phyloP scores from a whole-genome alignment of 2,329 filamentous ascomycete genomes.

The Aspergillus ibericus region DNA sequence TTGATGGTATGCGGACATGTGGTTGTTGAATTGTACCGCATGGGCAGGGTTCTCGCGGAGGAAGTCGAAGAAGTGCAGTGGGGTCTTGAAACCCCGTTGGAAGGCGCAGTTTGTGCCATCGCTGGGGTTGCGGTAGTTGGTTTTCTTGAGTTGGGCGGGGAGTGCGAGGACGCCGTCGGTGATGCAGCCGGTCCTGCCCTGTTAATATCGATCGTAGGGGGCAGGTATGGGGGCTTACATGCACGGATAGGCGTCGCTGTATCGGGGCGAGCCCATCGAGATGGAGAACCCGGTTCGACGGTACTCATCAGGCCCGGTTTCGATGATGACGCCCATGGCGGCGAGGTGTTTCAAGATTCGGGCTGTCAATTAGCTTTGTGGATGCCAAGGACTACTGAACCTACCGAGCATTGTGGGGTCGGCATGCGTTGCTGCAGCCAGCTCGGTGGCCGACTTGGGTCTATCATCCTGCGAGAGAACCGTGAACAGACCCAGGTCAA shows the following conservation, averaged over 20 bases:
- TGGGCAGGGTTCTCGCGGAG: conserved; percentile 21
- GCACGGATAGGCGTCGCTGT: conserved; percentile 26
- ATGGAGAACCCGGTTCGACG: conserved; percentile 33
- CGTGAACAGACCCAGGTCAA: conserved; percentile 25
- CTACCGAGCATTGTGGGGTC: conserved; percentile 15
- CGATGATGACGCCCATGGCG: conserved; percentile 37
- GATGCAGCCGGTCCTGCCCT: conserved; percentile 27
- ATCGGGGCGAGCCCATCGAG: conserved; percentile 25
- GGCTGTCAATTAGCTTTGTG: conserved; percentile 9
- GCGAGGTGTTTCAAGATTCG: conserved; percentile 37
- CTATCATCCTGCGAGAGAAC: conserved; percentile 22
- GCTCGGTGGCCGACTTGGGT: conserved; percentile 21
- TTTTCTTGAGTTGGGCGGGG: conserved; percentile 28
- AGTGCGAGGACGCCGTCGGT: conserved; percentile 26
- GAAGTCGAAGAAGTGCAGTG: conserved; percentile 31
- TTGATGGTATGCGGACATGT: conserved; percentile 29
- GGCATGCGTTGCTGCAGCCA: conserved; percentile 21
- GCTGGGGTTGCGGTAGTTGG: conserved; percentile 27
- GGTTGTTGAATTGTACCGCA: conserved; percentile 28
- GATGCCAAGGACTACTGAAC: not conserved
- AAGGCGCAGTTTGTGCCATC: conserved; percentile 26
- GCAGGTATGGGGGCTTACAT: conserved; percentile 23
- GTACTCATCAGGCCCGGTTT: conserved; percentile 35
- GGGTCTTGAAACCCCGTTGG: conserved; percentile 28
- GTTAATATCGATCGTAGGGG: conserved; percentile 6